Conservation (phyloP, 768 basidiomycete species). For the Termitomyces sp. region DNA sequence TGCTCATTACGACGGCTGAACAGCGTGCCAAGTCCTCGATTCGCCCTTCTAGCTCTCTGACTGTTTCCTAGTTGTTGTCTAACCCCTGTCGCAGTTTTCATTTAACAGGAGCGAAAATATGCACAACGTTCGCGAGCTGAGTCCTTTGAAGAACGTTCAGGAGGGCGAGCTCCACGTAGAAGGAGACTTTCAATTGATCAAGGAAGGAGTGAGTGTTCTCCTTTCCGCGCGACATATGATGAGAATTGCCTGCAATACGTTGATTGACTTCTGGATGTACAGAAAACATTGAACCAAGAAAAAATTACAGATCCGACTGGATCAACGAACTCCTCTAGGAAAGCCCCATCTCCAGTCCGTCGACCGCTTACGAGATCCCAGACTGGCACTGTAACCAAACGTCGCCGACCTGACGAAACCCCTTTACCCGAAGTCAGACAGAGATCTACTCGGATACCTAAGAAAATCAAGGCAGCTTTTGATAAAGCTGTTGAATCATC, state of each 20-base stretch:
- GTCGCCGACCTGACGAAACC: constrained; percentile 16
- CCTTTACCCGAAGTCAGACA: constrained; percentile 5
- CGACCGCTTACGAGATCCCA: constrained; percentile 31
- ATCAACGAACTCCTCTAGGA: background rate
- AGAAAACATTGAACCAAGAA: background rate
- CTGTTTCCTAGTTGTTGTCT: background rate
- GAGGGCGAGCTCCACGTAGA: constrained; percentile 4
- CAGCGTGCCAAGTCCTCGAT: background rate
- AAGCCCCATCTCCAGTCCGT: constrained; percentile 6
- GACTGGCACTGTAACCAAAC: constrained; percentile 24
- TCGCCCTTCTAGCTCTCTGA: background rate
- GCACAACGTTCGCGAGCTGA: constrained; percentile 18
- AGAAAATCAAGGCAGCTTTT: constrained; percentile 5
- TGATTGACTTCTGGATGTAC: background rate
- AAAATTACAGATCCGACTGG: background rate
- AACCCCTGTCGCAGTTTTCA: constrained; percentile 16
- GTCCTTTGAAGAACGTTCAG: constrained; percentile 13
- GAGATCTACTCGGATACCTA: constrained; percentile 2
- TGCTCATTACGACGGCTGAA: background rate
- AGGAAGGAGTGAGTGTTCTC: constrained; percentile 5
- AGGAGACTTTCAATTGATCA: background rate
- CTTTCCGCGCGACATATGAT: background rate
- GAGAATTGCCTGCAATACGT: background rate
- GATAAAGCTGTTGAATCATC: background rate
- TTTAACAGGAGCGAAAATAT: constrained; percentile 5